Percentiles rank a stretch among this genome's conserved stretches.
These are phyloP conservation scores for Candida incommunis DNA, from an alignment of 805 yeast genomes.

Conservation along the genomic window DNA sequence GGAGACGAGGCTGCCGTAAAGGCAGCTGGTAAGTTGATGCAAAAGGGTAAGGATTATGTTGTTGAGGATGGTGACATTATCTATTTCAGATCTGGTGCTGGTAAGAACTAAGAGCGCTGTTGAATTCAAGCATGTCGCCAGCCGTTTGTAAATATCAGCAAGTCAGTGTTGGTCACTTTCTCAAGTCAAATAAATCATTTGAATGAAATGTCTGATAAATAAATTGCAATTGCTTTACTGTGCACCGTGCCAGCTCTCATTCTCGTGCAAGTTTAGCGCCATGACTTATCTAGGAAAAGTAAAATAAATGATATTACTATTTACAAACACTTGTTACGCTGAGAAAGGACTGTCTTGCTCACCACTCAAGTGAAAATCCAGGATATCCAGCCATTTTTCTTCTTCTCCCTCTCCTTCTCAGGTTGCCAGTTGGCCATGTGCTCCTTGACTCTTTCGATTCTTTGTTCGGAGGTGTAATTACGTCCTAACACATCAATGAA, in stretches of 20 bases:
- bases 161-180: no score
- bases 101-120: constrained; percentile 55
- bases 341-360: no score
- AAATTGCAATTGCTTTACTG: no score
- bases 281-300: no score
- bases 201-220: no score
- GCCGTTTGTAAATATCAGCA: no score
- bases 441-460: constrained; percentile 59
- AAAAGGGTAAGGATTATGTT: constrained; percentile 88
- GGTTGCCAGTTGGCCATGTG: constrained; percentile 71
- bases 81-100: constrained; percentile 89
- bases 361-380: not conserved
- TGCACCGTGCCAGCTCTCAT: no score
- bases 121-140: no score
- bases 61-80: constrained; percentile 93
- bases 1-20: constrained; percentile 74
- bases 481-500: constrained; percentile 91
- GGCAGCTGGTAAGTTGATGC: constrained; percentile 77
- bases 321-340: no score
- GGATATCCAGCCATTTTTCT: not conserved
- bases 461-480: constrained; percentile 68
- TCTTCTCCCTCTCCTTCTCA: not conserved
- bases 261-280: no score
- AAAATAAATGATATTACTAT: no score
- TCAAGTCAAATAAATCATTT: no score